Evolutionary conservation across 1,139 yeast species (phyloP).

Genomic region (Taphrina deformans): DNA sequence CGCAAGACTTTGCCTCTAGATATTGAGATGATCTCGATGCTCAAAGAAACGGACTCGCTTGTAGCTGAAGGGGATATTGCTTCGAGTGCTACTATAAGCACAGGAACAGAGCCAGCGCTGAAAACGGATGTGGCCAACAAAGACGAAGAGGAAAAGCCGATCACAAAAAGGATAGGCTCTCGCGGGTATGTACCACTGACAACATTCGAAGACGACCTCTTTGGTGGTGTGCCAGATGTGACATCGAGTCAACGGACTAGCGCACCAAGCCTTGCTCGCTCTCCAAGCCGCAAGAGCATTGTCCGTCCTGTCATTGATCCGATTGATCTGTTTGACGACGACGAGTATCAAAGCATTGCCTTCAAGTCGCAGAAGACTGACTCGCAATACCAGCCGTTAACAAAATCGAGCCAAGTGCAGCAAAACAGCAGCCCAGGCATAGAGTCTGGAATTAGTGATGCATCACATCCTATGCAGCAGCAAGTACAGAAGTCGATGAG

Average conservation of each 20-base stretch:
- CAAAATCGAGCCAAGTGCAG: neutral
- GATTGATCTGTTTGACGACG: neutral
- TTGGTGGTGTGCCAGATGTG: neutral
- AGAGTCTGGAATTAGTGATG: neutral
- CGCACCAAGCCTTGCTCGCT: neutral
- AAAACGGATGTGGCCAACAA: neutral
- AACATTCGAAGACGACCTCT: conserved; percentile 13
- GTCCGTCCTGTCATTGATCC: neutral
- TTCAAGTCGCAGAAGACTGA: neutral
- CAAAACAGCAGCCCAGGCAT: neutral
- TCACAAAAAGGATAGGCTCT: neutral
- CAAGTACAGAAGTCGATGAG: neutral
- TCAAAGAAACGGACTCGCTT: neutral
- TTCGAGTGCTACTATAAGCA: neutral
- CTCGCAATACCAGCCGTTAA: neutral
- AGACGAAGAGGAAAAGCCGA: neutral
- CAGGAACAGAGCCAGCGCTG: neutral
- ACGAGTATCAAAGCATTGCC: neutral
- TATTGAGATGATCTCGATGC: neutral
- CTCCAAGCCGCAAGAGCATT: neutral
- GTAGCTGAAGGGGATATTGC: neutral
- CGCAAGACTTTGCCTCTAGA: neutral
- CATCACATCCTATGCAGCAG: neutral
- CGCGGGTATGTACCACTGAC: neutral
- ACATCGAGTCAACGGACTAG: neutral